These are phyloP conservation scores for Oryza australiensis DNA, from an alignment of 176 grass and related monocot species.

Conservation along the genomic window DNA sequence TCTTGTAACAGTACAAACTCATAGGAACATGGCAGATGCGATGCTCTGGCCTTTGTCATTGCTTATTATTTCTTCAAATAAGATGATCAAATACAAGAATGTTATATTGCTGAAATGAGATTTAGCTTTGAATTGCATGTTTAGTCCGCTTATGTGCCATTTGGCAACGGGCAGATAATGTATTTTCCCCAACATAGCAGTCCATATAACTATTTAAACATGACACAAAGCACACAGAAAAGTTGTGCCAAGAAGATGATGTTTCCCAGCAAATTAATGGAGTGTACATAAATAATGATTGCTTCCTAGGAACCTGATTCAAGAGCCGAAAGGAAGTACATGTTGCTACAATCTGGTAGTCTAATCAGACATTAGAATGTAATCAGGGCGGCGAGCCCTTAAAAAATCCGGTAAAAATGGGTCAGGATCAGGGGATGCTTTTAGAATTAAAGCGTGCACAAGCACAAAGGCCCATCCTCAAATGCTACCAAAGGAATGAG, in stretches of 20 bases:
- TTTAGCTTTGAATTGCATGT: background rate
- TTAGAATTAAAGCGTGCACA: background rate
- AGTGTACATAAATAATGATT: background rate
- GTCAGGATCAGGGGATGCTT: background rate
- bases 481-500: background rate
- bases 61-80: conserved; percentile 26
- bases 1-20: background rate
- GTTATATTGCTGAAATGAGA: background rate
- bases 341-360: conserved; percentile 3
- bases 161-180: background rate
- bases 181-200: background rate
- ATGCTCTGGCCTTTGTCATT: background rate
- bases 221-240: background rate
- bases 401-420: background rate
- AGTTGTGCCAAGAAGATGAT: background rate
- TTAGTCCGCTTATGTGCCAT: background rate
- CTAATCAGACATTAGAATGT: background rate
- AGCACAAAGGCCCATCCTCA: background rate
- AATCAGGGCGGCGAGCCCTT: background rate
- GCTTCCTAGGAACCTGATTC: background rate
- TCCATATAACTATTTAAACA: background rate
- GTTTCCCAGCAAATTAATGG: background rate
- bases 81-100: background rate
- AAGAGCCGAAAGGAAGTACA: background rate
- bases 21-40: conserved; percentile 11